phyloP scores from a whole-genome alignment of 1,284 basidiomycete species.

The Tilletia setariae region DNA sequence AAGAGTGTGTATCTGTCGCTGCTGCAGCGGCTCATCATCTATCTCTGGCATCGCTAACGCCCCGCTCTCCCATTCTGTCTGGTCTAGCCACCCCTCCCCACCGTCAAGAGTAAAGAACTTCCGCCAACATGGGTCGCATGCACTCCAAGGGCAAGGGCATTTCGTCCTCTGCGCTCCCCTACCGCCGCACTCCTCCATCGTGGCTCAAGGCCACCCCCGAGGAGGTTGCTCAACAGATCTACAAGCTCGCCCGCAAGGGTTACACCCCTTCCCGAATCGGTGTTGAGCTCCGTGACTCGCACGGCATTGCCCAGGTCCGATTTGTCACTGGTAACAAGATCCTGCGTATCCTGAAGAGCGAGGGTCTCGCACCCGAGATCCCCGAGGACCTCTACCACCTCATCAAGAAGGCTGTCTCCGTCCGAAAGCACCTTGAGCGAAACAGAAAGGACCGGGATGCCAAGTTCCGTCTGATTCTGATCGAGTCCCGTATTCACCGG shows the following conservation, averaged over 20 bases:
- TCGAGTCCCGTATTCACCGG: conserved; percentile 98
- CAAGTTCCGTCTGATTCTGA: conserved; percentile 89
- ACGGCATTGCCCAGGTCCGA: conserved; percentile 92
- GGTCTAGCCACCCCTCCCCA: neutral
- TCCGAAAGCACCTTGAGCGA: conserved; percentile 96
- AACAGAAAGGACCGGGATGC: conserved; percentile 92
- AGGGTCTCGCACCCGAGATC: conserved; percentile 92
- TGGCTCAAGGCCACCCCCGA: conserved; percentile 97
- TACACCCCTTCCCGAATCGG: conserved; percentile 97
- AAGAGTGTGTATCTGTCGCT: conserved; percentile 3
- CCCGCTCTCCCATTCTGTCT: neutral
- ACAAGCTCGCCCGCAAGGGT: conserved; percentile 96
- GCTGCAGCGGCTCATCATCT: neutral
- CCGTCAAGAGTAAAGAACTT: neutral
- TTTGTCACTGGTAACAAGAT: conserved; percentile 99
- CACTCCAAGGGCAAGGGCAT: conserved; percentile 55
- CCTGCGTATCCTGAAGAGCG: conserved; percentile 92
- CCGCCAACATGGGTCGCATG: conserved; percentile 53
- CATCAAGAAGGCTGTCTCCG: conserved; percentile 98
- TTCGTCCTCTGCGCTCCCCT: conserved; percentile 88
- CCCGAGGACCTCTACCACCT: conserved; percentile 99
- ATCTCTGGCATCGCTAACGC: neutral
- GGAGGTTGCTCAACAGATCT: conserved; percentile 92
- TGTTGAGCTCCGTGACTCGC: conserved; percentile 94
- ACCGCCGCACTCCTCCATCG: conserved; percentile 86